Percentiles rank a stretch among this genome's conserved stretches.
These are phyloP conservation scores for Colletotrichum godetiae DNA, from an alignment of 2,329 filamentous ascomycete genomes.

Conservation along the genomic window DNA sequence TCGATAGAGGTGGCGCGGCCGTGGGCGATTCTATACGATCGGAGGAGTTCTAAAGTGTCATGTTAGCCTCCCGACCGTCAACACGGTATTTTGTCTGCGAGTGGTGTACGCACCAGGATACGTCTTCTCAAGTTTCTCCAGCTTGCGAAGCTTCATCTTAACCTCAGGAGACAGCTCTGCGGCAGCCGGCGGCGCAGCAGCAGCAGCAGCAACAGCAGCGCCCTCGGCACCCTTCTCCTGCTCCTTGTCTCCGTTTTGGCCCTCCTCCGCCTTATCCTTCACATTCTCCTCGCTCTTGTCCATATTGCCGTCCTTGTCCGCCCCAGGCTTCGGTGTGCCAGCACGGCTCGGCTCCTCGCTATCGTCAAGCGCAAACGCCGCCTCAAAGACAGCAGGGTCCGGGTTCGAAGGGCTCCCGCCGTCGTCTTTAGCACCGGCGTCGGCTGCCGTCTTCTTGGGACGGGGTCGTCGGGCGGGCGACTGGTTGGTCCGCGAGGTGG, in stretches of 20 bases:
- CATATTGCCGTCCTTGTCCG: conserved; percentile 39
- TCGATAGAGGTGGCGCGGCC: conserved; percentile 88
- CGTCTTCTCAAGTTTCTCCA: conserved; percentile 90
- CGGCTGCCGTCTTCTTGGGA: conserved; percentile 50
- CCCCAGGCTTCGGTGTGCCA: conserved; percentile 64
- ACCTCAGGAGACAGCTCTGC: conserved; percentile 79
- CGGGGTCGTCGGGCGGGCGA: conserved; percentile 44
- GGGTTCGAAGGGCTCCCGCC: conserved; percentile 65
- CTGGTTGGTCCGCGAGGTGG: conserved; percentile 38
- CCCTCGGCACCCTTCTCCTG: conserved; percentile 39
- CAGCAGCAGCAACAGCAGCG: conserved; percentile 18
- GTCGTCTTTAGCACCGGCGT: conserved; percentile 43
- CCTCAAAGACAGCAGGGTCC: conserved; percentile 89
- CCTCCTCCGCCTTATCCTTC: conserved; percentile 37
- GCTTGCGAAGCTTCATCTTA: conserved; percentile 78
- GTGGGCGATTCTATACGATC: conserved; percentile 93
- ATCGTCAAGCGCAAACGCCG: conserved; percentile 88
- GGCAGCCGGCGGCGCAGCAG: conserved; percentile 34
- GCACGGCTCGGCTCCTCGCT: conserved; percentile 75
- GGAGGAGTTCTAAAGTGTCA: conserved; percentile 75
- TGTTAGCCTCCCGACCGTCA: neutral
- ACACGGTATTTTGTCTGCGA: rapidly evolving
- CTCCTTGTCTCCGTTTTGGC: conserved; percentile 40
- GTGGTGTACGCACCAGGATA: conserved; percentile 76
- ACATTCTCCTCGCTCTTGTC: conserved; percentile 44